Evolutionary conservation across 176 grass and related monocot genomes (phyloP).

Genomic region (Dactylis glomerata): DNA sequence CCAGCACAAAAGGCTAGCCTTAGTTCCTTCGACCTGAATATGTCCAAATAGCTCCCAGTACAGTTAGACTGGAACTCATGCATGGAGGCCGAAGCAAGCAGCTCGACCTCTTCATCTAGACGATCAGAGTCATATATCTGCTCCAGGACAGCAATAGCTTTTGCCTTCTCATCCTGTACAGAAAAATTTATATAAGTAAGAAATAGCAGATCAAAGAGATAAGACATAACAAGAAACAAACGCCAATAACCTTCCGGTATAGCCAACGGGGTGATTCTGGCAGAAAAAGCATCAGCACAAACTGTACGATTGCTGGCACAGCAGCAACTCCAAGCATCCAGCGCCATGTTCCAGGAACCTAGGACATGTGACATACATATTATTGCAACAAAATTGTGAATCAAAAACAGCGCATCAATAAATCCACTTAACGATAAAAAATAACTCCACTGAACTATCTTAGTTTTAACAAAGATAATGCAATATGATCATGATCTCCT

Average conservation of each 20-base stretch:
- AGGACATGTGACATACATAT: conserved; percentile 26
- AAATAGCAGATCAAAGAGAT: background rate
- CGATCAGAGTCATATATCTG: conserved; percentile 76
- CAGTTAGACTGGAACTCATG: conserved; percentile 56
- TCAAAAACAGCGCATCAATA: background rate
- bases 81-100: conserved; percentile 66
- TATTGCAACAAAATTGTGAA: conserved; percentile 15
- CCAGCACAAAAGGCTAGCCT: conserved; percentile 87
- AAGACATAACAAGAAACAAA: background rate
- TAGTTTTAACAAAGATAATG: conserved; percentile 7
- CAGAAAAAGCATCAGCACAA: conserved; percentile 80
- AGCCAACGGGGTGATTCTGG: conserved; percentile 99
- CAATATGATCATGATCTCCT: background rate
- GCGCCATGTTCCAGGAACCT: conserved; percentile 97
- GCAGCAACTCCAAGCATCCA: conserved; percentile 98
- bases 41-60: conserved; percentile 59
- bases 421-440: background rate
- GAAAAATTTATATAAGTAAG: conserved; percentile 27
- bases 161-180: conserved; percentile 73
- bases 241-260: conserved; percentile 66
- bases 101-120: conserved; percentile 77
- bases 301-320: conserved; percentile 82
- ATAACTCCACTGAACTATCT: conserved; percentile 2
- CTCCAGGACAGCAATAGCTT: conserved; percentile 69
- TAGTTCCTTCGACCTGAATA: conserved; percentile 85